Evolutionary conservation across 2,329 filamentous ascomycete species (phyloP), one percentile per base, ranked within the genome.

Genomic region (Aspergillus nomiae): DNA sequence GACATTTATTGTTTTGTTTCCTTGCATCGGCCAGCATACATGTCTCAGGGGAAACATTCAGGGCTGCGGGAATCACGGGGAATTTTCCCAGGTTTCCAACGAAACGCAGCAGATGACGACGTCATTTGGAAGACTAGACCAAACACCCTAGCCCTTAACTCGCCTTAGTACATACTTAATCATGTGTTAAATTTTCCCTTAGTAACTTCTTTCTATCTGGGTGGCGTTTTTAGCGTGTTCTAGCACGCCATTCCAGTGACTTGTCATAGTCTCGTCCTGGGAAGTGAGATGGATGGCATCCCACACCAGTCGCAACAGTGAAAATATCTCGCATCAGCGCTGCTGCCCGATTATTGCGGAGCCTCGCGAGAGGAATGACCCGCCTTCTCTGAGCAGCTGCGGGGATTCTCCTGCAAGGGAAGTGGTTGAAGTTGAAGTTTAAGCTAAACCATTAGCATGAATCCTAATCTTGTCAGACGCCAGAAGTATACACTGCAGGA

Each of bases 211-310:
- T 21, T 54, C 19, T 32, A 24, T 34, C n/a, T 36, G 16, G 10
- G 51, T 54, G 51, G 51, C 51, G 51, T 36, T 3, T 36, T 54
- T 54, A 54, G 51, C 30, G 51, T 36, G 51, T 54, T 4, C 32
- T 24, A 54, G 51, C 51, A 54, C 51, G 30, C 30, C 51, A 54
- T 54, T 3, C 51, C 51, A 53, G 19, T 54, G 51, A 54, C 51
- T 54, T 54, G 30, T 54, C 30, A 34, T 16, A 21, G 30, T 54
- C 30, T 16, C 10, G 19, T 53, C 19, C 41, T 43, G 6, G 28
- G 21, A 19, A 19, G 8, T 10, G 32, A 34, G 30, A 24, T 53
- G 26, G 21, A 19, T n/a, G 34, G 6, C 30, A 26, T 19, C 34
- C 28, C 11, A 10, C 50, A 36, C 34, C 34, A 10, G 11, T 30